Base-by-base conservation (phyloP, 2,329 filamentous ascomycete genomes). In the Westerdykella aurantiaca region DNA sequence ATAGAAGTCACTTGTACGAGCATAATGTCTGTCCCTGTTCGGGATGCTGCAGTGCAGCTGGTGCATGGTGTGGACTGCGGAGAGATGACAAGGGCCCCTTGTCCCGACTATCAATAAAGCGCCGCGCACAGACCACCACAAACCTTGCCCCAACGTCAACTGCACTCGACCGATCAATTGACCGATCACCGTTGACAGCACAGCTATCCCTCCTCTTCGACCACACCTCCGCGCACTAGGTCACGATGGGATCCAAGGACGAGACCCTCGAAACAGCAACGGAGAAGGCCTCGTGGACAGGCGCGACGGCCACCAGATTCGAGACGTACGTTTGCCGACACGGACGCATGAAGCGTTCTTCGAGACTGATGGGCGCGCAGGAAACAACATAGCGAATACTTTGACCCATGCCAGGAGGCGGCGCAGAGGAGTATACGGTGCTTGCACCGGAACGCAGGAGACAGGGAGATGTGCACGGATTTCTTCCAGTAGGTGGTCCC, bases 401-500 rank as follows among this genome's bases (percentile, higher is more conserved):
- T 87, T 66, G 93, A 98, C 60, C 93, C 93, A 2, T 98, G 93
- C 69, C 91, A 97, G 67, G 91, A 95, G 59, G 88, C 88, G 5
- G 91, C 93, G 6, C 75, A 85, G 54, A 79, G 80, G 61, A 96
- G 90, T 69, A 83, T 96, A 55, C 83, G 81, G 66, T 98, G 93
- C 61, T 72, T 98, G 61, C 84, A 89, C 64, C 81, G 93, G 17
- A 98, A 98, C 66, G 83, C 79, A 17, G 90, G 87, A 12, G 88
- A 97, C 63, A 80, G 83, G 53, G 75, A 83, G n/a, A 86, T 97
- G 85, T 98, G 93, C 64, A 77, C 78, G 52, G 91, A 97, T 67
- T 97, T 94, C 65, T 97, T 98, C 64, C 88, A 96, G 89, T 96
- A 66, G 47, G 60, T 33, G 17, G 9, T 29, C 10, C 25, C 25